Conservation (phyloP, 352 stramenopile genomes). For the Plasmopara halstedii region DNA sequence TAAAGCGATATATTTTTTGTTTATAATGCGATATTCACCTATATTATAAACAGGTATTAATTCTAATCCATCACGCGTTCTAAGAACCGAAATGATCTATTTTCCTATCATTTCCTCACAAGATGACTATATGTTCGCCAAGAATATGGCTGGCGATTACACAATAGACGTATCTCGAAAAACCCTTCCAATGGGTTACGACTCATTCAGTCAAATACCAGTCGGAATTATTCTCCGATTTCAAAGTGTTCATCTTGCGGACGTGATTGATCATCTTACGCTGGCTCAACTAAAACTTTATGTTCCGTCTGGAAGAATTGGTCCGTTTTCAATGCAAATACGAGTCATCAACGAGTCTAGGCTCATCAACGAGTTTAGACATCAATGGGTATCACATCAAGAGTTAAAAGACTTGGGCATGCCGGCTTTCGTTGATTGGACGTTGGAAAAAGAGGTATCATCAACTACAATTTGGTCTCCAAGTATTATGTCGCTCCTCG, state of each 20-base stretch:
- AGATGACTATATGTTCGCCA: conserved; percentile 10
- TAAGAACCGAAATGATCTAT: conserved; percentile 7
- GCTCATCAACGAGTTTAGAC: conserved; percentile 3
- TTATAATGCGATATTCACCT: background rate
- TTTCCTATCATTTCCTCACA: conserved; percentile 15
- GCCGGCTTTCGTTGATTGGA: conserved; percentile 24
- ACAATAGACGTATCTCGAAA: conserved; percentile 1
- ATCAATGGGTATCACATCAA: conserved; percentile 6
- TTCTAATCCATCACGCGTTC: conserved; percentile 2
- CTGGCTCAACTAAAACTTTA: conserved; percentile 25
- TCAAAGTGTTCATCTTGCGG: conserved; percentile 17
- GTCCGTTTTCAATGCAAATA: conserved; percentile 36
- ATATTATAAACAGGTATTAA: conserved; percentile 5
- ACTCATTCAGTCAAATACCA: conserved; percentile 3
- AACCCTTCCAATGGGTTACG: conserved; percentile 16
- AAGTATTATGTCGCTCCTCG: conserved; percentile 21
- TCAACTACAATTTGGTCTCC: conserved; percentile 25
- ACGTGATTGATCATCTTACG: conserved; percentile 19
- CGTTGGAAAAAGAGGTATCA: conserved; percentile 11
- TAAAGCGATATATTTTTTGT: background rate
- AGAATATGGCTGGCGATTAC: conserved; percentile 7
- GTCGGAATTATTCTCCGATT: conserved; percentile 16
- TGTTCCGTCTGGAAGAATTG: conserved; percentile 32
- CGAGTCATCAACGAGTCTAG: conserved; percentile 15
- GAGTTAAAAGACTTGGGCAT: conserved; percentile 17